phyloP scores from a whole-genome alignment of 257 asterid genomes.

The Pogostemon cablin region DNA sequence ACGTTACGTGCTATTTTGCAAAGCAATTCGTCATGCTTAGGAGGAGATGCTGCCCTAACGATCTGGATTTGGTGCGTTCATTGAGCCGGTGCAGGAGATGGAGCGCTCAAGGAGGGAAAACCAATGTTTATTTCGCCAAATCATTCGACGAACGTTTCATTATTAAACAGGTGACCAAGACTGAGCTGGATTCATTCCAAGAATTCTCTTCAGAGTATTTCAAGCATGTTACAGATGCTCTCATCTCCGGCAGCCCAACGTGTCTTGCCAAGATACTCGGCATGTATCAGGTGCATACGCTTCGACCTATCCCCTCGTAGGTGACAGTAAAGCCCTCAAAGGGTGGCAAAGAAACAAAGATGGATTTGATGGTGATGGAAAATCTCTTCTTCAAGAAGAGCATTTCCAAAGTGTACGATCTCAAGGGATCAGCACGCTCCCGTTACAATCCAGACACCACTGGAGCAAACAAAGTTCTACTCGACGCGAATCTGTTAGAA shows the following conservation, averaged over 20 bases:
- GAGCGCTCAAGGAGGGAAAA: constrained; percentile 10
- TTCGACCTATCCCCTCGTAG: not conserved
- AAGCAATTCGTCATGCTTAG: not conserved
- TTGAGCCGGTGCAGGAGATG: constrained; percentile 17
- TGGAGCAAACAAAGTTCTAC: not conserved
- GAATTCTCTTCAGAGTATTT: constrained; percentile 18
- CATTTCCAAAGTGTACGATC: constrained; percentile 3
- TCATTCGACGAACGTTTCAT: constrained; percentile 12
- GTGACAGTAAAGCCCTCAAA: not conserved
- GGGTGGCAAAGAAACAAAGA: not conserved
- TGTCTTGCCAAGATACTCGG: constrained; percentile 15
- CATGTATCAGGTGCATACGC: not conserved
- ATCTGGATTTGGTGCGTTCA: not conserved
- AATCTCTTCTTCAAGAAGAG: not conserved
- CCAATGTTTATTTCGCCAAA: constrained; percentile 7
- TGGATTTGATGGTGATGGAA: constrained; percentile 18
- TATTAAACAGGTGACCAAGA: constrained; percentile 12
- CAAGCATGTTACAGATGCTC: constrained; percentile 3
- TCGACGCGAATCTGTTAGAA: not conserved
- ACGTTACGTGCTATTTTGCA: not conserved
- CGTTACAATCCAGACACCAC: constrained; percentile 12
- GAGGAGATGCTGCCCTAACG: not conserved
- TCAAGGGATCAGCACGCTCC: constrained; percentile 3
- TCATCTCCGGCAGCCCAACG: not conserved
- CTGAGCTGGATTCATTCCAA: constrained; percentile 11